Conservation (phyloP, 768 basidiomycete genomes). For the Amanita fuliginea region DNA sequence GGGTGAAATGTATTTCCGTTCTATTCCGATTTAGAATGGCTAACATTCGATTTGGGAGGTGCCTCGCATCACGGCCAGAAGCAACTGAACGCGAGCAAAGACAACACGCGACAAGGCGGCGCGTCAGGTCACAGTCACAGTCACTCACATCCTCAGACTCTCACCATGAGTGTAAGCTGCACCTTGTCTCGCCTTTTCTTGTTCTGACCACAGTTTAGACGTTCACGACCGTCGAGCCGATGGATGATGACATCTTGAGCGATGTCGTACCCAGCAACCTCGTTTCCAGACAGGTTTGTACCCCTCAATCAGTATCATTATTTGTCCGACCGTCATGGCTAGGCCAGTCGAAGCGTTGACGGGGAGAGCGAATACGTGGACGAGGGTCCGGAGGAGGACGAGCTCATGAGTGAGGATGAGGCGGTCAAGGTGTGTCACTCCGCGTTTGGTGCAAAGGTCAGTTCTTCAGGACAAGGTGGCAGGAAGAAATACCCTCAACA, state of each 20-base stretch:
- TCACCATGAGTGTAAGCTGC: conserved; percentile 15
- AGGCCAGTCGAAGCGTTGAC: conserved; percentile 59
- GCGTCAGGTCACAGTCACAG: too few relatives aligned
- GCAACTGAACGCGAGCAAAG: too few relatives aligned
- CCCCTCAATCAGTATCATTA: neutral
- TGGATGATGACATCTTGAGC: conserved; percentile 76
- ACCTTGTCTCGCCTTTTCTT: neutral
- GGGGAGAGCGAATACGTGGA: conserved; percentile 69
- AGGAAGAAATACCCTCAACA: conserved; percentile 14
- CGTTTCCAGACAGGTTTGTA: conserved; percentile 70
- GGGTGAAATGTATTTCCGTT: too few relatives aligned
- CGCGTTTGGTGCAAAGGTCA: neutral
- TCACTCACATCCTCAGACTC: neutral
- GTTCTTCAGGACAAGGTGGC: conserved; percentile 1
- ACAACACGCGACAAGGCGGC: too few relatives aligned
- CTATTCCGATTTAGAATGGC: too few relatives aligned
- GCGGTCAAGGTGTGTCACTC: conserved; percentile 18
- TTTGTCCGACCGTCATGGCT: conserved; percentile 4
- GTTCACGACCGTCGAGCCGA: conserved; percentile 27
- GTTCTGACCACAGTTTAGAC: conserved; percentile 14
- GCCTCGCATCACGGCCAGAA: too few relatives aligned
- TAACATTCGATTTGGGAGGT: too few relatives aligned
- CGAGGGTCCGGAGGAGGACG: conserved; percentile 48
- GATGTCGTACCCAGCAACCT: conserved; percentile 89
- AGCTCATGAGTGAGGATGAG: conserved; percentile 45